Conservation (phyloP, 495 filamentous ascomycete genomes). For the Lophiotrema nucula region DNA sequence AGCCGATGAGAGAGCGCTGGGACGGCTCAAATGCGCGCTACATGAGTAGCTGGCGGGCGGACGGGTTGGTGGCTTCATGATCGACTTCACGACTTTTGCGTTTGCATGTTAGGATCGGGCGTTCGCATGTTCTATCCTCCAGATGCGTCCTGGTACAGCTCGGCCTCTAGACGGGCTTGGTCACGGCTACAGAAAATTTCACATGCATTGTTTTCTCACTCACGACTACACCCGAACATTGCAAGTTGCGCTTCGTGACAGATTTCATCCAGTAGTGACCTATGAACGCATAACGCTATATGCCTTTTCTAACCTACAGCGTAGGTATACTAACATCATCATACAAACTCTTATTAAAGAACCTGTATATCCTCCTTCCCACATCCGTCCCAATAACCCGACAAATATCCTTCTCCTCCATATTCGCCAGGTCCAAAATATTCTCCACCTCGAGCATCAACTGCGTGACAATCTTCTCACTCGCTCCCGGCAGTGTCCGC, state of each 20-base stretch:
- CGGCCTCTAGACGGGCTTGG: no score
- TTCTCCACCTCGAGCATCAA: conserved; percentile 72
- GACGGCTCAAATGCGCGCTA: conserved; percentile 32
- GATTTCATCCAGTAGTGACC: no score
- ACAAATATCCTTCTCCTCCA: conserved; percentile 69
- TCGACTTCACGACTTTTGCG: neutral
- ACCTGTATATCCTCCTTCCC: conserved; percentile 71
- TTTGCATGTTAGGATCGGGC: neutral
- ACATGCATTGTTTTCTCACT: no score
- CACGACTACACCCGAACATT: no score
- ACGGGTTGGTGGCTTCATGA: conserved; percentile 18
- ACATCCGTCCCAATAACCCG: conserved; percentile 76
- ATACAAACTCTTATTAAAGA: conserved; percentile 83
- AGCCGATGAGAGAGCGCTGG: neutral
- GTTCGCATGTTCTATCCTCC: no score
- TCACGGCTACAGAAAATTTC: no score
- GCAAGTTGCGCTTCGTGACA: no score
- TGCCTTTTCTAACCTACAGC: no score
- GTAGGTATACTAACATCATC: conserved; percentile 44
- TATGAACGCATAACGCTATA: no score
- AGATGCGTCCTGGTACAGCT: no score
- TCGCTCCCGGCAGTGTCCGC: conserved; percentile 80
- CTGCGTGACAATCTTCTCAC: conserved; percentile 66
- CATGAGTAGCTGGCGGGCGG: conserved; percentile 29
- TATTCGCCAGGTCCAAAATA: conserved; percentile 82